phyloP scores from a whole-genome alignment of 129 eudicot species.

The Artemisia annua region DNA sequence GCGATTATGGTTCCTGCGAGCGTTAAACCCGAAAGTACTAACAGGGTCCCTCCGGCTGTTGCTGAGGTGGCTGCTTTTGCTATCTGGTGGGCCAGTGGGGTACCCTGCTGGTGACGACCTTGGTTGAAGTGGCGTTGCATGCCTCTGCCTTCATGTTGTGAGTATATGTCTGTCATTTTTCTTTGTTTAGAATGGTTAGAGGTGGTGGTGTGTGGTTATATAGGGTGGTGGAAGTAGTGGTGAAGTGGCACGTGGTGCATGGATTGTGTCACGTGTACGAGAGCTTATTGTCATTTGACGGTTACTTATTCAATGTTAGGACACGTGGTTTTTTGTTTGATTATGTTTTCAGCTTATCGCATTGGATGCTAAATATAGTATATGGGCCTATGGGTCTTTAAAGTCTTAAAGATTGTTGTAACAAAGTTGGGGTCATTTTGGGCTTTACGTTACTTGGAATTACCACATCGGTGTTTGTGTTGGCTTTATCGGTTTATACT shows the following conservation, averaged over 20 bases:
- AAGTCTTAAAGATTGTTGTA: neutral
- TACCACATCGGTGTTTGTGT: no score
- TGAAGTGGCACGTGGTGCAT: constrained; percentile 39
- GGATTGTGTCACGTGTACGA: constrained; percentile 39
- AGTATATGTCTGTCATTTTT: constrained; percentile 40
- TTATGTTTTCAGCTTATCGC: neutral
- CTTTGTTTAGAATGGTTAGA: neutral
- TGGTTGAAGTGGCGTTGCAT: no score
- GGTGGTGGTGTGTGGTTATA: constrained; percentile 12
- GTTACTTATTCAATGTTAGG: constrained; percentile 35
- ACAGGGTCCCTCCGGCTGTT: constrained; percentile 67
- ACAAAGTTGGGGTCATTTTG: no score
- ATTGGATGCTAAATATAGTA: no score
- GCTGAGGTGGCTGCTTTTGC: constrained; percentile 40
- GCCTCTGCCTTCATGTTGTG: no score
- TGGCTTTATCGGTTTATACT: no score
- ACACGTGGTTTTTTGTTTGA: constrained; percentile 45
- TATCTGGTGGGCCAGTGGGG: no score
- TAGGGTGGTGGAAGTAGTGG: constrained; percentile 18
- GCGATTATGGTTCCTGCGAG: constrained; percentile 56
- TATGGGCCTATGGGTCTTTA: no score
- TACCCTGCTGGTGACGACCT: no score
- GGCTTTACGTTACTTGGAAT: no score
- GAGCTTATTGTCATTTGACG: constrained; percentile 33
- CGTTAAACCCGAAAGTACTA: constrained; percentile 54